Evolutionary conservation across 2,329 filamentous ascomycete genomes (phyloP).

Genomic region (Aspergillus sergii): DNA sequence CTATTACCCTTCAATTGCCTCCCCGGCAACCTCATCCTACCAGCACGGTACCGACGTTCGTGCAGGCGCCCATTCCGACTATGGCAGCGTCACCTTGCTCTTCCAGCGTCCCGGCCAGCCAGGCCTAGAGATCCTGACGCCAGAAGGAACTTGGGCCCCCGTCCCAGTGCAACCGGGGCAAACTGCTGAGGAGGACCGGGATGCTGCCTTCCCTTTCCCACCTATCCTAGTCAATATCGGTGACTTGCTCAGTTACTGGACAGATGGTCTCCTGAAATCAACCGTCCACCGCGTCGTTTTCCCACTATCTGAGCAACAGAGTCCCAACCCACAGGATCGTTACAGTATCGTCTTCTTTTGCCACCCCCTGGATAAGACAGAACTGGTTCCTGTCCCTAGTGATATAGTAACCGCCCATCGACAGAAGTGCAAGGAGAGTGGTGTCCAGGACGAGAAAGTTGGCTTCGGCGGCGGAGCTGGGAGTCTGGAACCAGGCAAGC

Average conservation of each 20-base stretch:
- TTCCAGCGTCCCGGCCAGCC: conserved; percentile 86
- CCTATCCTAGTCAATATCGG: conserved; percentile 76
- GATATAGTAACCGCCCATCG: conserved; percentile 48
- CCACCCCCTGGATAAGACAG: conserved; percentile 60
- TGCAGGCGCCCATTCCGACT: conserved; percentile 91
- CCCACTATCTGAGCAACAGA: conserved; percentile 44
- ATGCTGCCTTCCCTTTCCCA: conserved; percentile 55
- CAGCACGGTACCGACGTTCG: conserved; percentile 67
- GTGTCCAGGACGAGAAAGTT: conserved; percentile 38
- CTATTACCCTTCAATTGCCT: conserved; percentile 66
- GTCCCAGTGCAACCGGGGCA: conserved; percentile 64
- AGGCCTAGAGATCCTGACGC: conserved; percentile 78
- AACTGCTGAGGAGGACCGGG: not conserved
- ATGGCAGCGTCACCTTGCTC: conserved; percentile 69
- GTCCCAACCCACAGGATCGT: conserved; percentile 49
- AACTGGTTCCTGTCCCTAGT: conserved; percentile 60
- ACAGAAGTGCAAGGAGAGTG: conserved; percentile 25
- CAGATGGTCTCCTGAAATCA: conserved; percentile 79
- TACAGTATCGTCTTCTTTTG: conserved; percentile 66
- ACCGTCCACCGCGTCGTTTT: conserved; percentile 91
- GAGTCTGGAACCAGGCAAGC: conserved; percentile 31
- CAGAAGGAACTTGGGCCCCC: conserved; percentile 60
- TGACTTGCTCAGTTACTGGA: conserved; percentile 81
- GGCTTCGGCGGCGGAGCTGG: conserved; percentile 47
- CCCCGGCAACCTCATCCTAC: conserved; percentile 44